Conservation (phyloP, 768 basidiomycete species). For the Leccinum ochraceum region DNA sequence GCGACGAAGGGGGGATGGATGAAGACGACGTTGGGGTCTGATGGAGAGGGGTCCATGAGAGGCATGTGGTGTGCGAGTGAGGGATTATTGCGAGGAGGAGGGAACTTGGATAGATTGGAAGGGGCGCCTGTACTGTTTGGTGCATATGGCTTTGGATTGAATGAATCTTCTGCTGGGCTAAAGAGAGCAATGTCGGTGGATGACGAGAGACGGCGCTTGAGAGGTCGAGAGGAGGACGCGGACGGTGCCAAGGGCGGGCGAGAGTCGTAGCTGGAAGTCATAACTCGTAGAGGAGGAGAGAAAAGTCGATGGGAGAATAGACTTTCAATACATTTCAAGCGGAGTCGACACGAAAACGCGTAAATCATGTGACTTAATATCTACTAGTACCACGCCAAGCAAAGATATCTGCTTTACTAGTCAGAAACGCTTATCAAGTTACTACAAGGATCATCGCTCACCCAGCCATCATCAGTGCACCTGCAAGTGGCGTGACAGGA, state of each 20-base stretch:
- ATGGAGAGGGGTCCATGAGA: constrained; percentile 65
- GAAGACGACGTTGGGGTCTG: constrained; percentile 68
- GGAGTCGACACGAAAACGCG: constrained; percentile 48
- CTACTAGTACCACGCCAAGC: constrained; percentile 47
- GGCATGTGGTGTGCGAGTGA: constrained; percentile 47
- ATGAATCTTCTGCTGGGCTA: constrained; percentile 60
- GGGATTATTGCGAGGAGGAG: constrained; percentile 32
- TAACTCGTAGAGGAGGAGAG: constrained; percentile 12
- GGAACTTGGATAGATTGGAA: constrained; percentile 24
- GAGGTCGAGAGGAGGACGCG: constrained; percentile 33
- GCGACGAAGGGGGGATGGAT: constrained; percentile 71
- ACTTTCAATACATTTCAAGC: constrained; percentile 41
- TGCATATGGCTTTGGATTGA: constrained; percentile 65
- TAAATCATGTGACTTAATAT: constrained; percentile 39
- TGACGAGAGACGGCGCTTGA: constrained; percentile 51
- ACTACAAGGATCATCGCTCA: constrained; percentile 33
- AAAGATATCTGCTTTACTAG: constrained; percentile 45
- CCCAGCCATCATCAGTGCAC: constrained; percentile 66
- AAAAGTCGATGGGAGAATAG: constrained; percentile 9
- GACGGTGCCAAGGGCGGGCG: constrained; percentile 18
- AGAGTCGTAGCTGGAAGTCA: not conserved
- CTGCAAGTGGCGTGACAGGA: constrained; percentile 69
- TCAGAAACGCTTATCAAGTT: constrained; percentile 8
- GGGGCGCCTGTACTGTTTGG: constrained; percentile 35
- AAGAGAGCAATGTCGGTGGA: constrained; percentile 60